Base-by-base conservation (phyloP, 176 grass and related monocot genomes). In the Tillandsia leiboldiana region DNA sequence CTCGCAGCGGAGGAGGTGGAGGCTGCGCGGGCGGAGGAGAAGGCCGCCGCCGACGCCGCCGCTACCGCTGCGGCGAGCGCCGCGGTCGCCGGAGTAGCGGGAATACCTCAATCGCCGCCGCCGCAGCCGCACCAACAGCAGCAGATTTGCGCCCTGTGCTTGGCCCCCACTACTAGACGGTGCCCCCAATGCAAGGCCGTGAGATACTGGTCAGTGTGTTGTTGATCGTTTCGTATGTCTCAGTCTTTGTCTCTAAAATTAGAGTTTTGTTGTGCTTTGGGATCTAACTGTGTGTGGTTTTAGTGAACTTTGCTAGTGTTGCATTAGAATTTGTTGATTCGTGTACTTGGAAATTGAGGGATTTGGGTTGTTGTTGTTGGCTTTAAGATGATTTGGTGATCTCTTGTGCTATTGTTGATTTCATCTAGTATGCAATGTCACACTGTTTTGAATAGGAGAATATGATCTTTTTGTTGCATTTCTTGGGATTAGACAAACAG, bases 131-230 rank as follows among this genome's bases (percentile, higher is more conserved):
- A 4, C 29, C n/a, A 9, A 23, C 7, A 11, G 3, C n/a, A 9
- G 49, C 7, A 11, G 3, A 26, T 59, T 51, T 77, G 75, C 17
- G 75, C 66, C 12, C 33, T 77, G 2, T 77, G 75, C 75, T 26
- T 26, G 8, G 50, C 29, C 66, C 66, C 65, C 20, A 77, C 75
- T 12, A 77, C 53, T 33, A 77, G 42, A 20, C 68, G 75, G 75
- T 77, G 75, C 12, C 24, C 75, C 18, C 75, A 66, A 15, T 77
- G 75, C 66, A 77, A 77, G 53, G 75, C 75, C 12, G 53, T 77
- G 12, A 69, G 47, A 69, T 77, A 77, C 65, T 77, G 75, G 75
- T 77, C 11, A 62, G 75, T 28, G 29, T n/a, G 7, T 9, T 8
- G 9, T 50, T 8, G 9, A 50, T 9, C 24, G 5, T 64, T 17